Conservation (phyloP, 2,329 filamentous ascomycete genomes). For the Stylonectria norvegica region DNA sequence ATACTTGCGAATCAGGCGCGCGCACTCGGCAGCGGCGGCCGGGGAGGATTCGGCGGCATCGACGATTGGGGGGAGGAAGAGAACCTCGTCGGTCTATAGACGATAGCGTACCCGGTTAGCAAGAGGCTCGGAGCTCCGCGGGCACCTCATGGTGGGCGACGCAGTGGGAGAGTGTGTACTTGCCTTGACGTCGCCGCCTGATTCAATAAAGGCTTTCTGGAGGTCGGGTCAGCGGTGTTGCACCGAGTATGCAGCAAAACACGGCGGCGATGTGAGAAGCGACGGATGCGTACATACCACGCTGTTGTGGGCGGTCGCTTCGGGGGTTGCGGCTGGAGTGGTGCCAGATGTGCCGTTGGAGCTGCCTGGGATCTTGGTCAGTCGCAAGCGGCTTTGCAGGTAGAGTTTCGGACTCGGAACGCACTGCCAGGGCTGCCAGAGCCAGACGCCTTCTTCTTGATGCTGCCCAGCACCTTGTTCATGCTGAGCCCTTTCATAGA, state of each 20-base stretch:
- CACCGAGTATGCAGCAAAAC: constrained; percentile 5
- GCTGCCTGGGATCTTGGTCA: constrained; percentile 8
- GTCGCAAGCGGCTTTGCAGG: background rate
- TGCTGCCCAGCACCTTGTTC: constrained; percentile 55
- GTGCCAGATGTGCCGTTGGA: constrained; percentile 12
- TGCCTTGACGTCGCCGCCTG: constrained; percentile 58
- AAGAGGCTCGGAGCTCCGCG: background rate
- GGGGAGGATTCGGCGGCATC: constrained; percentile 93
- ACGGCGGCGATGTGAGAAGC: background rate
- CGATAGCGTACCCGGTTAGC: background rate
- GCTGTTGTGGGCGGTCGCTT: constrained; percentile 61
- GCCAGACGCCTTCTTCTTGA: constrained; percentile 45
- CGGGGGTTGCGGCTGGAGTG: constrained; percentile 56
- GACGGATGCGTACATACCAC: constrained; percentile 52
- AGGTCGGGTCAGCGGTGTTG: constrained; percentile 18
- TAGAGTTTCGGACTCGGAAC: constrained; percentile 3
- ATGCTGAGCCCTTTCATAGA: constrained; percentile 53
- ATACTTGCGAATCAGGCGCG: constrained; percentile 76
- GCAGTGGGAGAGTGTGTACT: constrained; percentile 18
- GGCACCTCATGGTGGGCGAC: constrained; percentile 18
- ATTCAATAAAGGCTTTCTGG: constrained; percentile 79
- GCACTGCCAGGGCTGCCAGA: constrained; percentile 21
- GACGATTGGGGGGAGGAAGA: constrained; percentile 89
- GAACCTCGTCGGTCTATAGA: constrained; percentile 78
- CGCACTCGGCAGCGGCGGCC: constrained; percentile 75